A percentile compares a stretch with the other conserved stretches of the same genome.
These are phyloP conservation scores for Fusarium pininemorale DNA, from an alignment of 2,329 filamentous ascomycete genomes.

Conservation along the genomic window DNA sequence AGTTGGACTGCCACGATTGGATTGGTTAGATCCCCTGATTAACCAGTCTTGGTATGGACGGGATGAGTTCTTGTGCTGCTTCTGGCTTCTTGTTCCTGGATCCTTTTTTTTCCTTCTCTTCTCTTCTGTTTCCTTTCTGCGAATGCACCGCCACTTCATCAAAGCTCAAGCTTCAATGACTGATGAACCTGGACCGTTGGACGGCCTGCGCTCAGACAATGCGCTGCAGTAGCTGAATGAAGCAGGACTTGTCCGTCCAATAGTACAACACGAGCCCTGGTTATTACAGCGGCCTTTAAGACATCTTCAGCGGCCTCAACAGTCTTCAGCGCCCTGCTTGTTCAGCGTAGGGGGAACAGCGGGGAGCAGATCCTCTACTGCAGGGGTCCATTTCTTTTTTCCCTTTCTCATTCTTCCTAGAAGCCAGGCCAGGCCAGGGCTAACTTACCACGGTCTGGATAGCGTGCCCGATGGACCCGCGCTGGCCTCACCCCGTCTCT, in stretches of 20 bases:
- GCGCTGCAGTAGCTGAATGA: constrained; percentile 20
- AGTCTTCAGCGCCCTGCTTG: constrained; percentile 22
- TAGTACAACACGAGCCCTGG: constrained; percentile 25
- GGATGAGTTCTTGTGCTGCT: background rate
- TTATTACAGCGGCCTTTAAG: constrained; percentile 10
- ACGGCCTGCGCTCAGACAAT: constrained; percentile 15
- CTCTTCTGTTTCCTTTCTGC: background rate
- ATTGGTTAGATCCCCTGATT: constrained; percentile 11
- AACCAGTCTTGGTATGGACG: background rate
- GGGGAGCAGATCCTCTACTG: constrained; percentile 34
- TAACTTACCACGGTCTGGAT: background rate
- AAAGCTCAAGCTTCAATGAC: background rate
- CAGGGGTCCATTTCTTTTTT: constrained; percentile 13
- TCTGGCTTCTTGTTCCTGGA: constrained; percentile 3
- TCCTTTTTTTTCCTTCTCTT: background rate
- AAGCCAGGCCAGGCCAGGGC: background rate
- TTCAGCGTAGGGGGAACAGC: background rate
- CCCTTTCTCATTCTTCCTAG: background rate
- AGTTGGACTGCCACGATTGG: constrained; percentile 4
- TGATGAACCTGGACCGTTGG: background rate
- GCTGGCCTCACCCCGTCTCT: constrained; percentile 21
- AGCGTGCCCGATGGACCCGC: constrained; percentile 24
- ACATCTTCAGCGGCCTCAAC: constrained; percentile 33
- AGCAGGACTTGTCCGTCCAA: background rate
- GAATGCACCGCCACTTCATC: background rate